Evolutionary conservation across 1,284 basidiomycete species (phyloP).

Genomic region (Puccinia brachypodii): DNA sequence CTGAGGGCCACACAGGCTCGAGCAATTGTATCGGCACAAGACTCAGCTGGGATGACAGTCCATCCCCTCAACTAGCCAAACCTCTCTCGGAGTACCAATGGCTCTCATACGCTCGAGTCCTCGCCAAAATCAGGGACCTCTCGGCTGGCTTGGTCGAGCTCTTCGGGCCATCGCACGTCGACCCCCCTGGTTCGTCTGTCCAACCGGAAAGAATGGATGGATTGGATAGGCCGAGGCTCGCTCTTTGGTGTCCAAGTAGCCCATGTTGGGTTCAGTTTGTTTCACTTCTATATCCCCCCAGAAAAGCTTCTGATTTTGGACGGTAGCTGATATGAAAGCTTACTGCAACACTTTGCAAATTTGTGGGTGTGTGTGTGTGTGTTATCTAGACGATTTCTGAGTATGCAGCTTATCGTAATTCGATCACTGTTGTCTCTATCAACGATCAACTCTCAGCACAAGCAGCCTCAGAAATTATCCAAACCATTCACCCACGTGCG

Average conservation of each 20-base stretch:
- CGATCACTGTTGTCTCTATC: conserved; percentile 40
- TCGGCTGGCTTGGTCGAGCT: conserved; percentile 34
- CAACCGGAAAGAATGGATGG: not conserved
- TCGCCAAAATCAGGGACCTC: conserved; percentile 8
- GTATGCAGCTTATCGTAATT: conserved; percentile 41
- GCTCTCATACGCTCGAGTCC: conserved; percentile 39
- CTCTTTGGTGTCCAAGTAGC: conserved; percentile 32
- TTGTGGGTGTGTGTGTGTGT: no score
- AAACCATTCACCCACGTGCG: conserved; percentile 16
- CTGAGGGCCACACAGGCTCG: not conserved
- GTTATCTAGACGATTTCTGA: conserved; percentile 27
- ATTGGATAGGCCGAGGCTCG: conserved; percentile 17
- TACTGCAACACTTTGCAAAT: no score
- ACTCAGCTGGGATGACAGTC: not conserved
- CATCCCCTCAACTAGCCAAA: not conserved
- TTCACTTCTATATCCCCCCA: not conserved
- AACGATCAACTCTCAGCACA: conserved; percentile 19
- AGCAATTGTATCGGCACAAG: conserved; percentile 27
- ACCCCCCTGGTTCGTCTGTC: not conserved
- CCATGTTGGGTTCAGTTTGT: conserved; percentile 38
- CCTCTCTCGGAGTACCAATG: conserved; percentile 23
- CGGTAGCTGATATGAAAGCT: no score
- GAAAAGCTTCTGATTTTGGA: not conserved
- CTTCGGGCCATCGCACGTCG: not conserved
- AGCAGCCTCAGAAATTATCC: conserved; percentile 30